phyloP scores from a whole-genome alignment of 768 basidiomycete genomes.

The Suillus brevipes region DNA sequence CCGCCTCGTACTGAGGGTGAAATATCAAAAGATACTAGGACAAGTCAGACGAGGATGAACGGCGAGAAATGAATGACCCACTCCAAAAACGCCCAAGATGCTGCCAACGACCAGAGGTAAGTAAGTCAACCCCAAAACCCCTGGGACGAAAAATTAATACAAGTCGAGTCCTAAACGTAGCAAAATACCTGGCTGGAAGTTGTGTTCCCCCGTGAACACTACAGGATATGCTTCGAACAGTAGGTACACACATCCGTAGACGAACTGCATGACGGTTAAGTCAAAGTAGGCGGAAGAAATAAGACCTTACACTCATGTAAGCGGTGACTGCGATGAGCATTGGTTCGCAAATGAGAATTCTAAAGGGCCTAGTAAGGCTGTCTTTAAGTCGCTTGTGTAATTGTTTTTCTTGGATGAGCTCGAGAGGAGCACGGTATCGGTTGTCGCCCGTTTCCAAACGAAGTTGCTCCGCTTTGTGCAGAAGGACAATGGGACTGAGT shows the following conservation, averaged over 20 bases:
- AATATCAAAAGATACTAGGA: neutral
- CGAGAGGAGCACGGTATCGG: neutral
- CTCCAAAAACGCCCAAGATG: neutral
- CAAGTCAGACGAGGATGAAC: neutral
- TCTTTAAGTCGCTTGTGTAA: neutral
- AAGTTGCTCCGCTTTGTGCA: neutral
- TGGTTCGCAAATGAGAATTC: neutral
- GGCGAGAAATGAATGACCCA: neutral
- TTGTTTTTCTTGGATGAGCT: neutral
- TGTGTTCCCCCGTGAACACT: slow-evolving; percentile 53
- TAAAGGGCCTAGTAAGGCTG: neutral
- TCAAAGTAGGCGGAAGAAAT: neutral
- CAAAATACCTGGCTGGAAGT: slow-evolving; percentile 49
- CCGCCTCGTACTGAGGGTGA: neutral
- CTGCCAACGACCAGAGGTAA: neutral
- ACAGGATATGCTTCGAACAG: slow-evolving; percentile 63
- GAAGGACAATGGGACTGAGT: neutral
- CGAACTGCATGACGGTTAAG: slow-evolving; percentile 44
- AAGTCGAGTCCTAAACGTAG: neutral
- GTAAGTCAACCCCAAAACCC: neutral
- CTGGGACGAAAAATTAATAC: neutral
- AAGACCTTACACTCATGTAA: neutral
- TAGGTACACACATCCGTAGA: slow-evolving; percentile 63
- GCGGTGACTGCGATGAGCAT: neutral
- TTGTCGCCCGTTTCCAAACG: neutral